phyloP scores from a whole-genome alignment of 2,329 filamentous ascomycete genomes.

The Scortechinia acanthostroma region DNA sequence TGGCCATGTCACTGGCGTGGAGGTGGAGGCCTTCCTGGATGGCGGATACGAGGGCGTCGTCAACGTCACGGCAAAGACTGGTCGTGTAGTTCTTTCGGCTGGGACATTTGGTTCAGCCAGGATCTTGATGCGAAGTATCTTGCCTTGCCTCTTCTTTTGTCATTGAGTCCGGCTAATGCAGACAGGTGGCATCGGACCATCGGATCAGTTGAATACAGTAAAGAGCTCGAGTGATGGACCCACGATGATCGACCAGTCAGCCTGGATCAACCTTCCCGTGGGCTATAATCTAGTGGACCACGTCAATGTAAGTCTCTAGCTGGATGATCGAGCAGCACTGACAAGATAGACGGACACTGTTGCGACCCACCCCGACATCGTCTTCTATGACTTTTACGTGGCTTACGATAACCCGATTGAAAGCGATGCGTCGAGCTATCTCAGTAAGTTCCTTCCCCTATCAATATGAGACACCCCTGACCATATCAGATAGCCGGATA shows the following conservation, averaged over 20 bases:
- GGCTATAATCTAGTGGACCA: slow-evolving; percentile 52
- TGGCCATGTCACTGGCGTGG: slow-evolving; percentile 57
- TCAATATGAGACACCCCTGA: too few relatives aligned
- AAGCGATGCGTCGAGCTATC: slow-evolving; percentile 31
- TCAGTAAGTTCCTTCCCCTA: slow-evolving; percentile 26
- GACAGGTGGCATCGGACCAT: too few relatives aligned
- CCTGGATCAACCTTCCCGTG: slow-evolving; percentile 54
- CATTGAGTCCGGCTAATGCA: too few relatives aligned
- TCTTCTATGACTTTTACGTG: slow-evolving; percentile 59
- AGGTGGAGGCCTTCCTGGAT: slow-evolving; percentile 53
- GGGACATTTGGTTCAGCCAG: too few relatives aligned
- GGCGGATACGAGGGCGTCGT: slow-evolving; percentile 48
- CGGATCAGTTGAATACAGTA: too few relatives aligned
- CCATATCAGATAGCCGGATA: too few relatives aligned
- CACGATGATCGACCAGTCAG: too few relatives aligned
- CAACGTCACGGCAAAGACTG: slow-evolving; percentile 47
- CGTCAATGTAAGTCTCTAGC: too few relatives aligned
- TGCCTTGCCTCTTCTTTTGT: too few relatives aligned
- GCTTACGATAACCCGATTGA: slow-evolving; percentile 42
- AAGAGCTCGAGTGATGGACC: too few relatives aligned
- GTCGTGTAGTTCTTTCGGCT: slow-evolving; percentile 61
- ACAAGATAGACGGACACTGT: slow-evolving; percentile 36
- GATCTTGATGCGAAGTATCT: too few relatives aligned
- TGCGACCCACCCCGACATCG: slow-evolving; percentile 30
- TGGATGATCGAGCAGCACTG: too few relatives aligned